Evolutionary conservation across 2,329 filamentous ascomycete genomes (phyloP), one percentile per base, ranked within the genome.

Genomic region (Hymenoscyphus scutula): DNA sequence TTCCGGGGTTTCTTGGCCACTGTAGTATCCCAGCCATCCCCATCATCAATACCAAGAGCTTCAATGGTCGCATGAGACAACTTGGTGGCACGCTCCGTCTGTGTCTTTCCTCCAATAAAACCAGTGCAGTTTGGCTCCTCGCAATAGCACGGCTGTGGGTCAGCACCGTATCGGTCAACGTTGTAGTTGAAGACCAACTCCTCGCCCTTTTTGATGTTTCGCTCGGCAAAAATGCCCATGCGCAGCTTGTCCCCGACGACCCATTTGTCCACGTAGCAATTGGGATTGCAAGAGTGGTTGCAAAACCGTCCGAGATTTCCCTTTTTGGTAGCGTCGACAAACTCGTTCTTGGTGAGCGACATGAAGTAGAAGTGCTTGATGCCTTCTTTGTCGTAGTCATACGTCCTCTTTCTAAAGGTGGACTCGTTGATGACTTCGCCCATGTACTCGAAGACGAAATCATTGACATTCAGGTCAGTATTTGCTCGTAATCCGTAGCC

Each of bases 291-390:
- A 8, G 95, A 98, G 76, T 99, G 95, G 73, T 99, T 99, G 84
- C 95, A 99, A 74, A 99, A 99, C 32, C 95, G 89, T 58, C 93
- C 95, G 5, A 99, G 84, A 70, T 98, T 98, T 58, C 95, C 95
- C 75, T 92, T 96, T 75, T 95, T 96, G 10, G 95, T 99, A 25
- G 95, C 95, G 77, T 99, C 95, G 63, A 99, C 92, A 74, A 98
- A 99, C 76, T 98, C 95, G 72, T 88, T 91, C 76, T 96, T 96
- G 74, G 87, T 96, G 65, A 99, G 87, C 30, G 95, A 98, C 95
- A 99, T 99, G 80, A 99, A 99, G 78, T 99, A 99, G 76, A 99
- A 99, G 77, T 99, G 95, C 76, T 96, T 97, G 82, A 99, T 97
- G 65, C 93, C 93, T 76, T 98, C 92, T 56, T 95, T 85, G 74